Base-by-base conservation (phyloP, 1,284 basidiomycete species). In the Ganoderma lucidum region DNA sequence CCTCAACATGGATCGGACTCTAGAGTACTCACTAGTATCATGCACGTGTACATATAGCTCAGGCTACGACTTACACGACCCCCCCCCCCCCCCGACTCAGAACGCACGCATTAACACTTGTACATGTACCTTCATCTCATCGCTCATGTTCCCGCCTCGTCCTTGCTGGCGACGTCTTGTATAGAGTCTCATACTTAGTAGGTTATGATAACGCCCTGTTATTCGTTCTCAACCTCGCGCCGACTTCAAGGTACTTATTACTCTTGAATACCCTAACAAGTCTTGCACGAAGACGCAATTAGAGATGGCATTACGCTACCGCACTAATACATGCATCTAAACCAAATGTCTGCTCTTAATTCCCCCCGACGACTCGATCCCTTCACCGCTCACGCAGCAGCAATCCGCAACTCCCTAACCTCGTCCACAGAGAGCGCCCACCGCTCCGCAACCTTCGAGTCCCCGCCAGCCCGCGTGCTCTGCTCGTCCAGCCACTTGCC, bases 401-500 rank as follows among this genome's bases (percentile, higher is more conserved):
- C 73, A 48, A 66, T 44, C 70, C 68, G 73, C 67, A 78, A 61
- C 64, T 69, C 67, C 45, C 65, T 60, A 39, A 76, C 65, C 69
- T 77, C 75, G 12, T 76, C 75, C 60, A 60, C 67, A 59, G 70
- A 74, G 62, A 73, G 69, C 45, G 71, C 77, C 78, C 75, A 80
- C 64, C 53, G 69, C 69, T 76, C 77, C 62, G 76, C 75, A 14
- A 75, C 51, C n/a, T 70, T 58, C 62, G 8, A 62, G 30, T 72
- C 76, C 39, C 72, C 70, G 17, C 76, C 76, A 55, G 71, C 67
- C 61, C 68, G 71, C 37, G 69, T 62, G 55, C 70, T 69, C 68
- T 77, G 71, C 65, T 67, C 70, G 44, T 73, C 59, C 42, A 86
- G 75, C 70, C 81, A 79, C n/a, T 66, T 55, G 23, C 77, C 80